Base-by-base conservation (phyloP, 2,329 filamentous ascomycete species). In the Monosporascus ibericus region DNA sequence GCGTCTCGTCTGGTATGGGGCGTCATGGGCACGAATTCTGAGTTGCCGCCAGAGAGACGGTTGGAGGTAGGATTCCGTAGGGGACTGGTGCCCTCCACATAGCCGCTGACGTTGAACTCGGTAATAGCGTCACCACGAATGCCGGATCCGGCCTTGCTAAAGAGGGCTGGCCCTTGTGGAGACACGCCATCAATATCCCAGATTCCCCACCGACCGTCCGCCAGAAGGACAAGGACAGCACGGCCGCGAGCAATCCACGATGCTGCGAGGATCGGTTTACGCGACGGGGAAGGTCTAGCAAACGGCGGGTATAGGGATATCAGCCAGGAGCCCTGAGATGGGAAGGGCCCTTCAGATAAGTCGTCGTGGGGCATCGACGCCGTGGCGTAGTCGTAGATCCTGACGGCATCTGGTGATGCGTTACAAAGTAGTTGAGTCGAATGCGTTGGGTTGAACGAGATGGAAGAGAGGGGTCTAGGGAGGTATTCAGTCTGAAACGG, bases 161-260 rank as follows among this genome's bases (percentile, higher is more conserved):
- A 74, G 4, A 82, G 65, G 0, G 72, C 64, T 53, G 74, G 65
- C 47, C 73, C 65, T 37, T 74, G 65, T 2, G 80, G 78, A 39
- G 77, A 78, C 30, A 74, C 74, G 7, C 81, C 80, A 55, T 85
- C 80, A 44, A 86, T 74, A 59, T 86, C 83, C 83, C 83, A 86
- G 36, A 86, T 79, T 15, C 81, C 84, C 84, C 84, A 86, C 63
- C 83, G 82, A 6, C 83, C 84, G 58, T 86, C 84, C 1, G 79
- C 78, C 3, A 86, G 70, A 2, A 86, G 70, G 1, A 75, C 73
- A 40, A 86, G 68, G 27, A 86, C 70, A 5, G 83, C 82, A 47
- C 78, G 75, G 9, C 84, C 84, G 53, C 79, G 77, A 2, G 77
- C 72, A 47, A 86, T 77, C 84, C 84, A 86, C 5, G 77, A 75